Evolutionary conservation across 805 yeast genomes (phyloP), one percentile per base, ranked within the genome.

Genomic region (Candida caryicola): DNA sequence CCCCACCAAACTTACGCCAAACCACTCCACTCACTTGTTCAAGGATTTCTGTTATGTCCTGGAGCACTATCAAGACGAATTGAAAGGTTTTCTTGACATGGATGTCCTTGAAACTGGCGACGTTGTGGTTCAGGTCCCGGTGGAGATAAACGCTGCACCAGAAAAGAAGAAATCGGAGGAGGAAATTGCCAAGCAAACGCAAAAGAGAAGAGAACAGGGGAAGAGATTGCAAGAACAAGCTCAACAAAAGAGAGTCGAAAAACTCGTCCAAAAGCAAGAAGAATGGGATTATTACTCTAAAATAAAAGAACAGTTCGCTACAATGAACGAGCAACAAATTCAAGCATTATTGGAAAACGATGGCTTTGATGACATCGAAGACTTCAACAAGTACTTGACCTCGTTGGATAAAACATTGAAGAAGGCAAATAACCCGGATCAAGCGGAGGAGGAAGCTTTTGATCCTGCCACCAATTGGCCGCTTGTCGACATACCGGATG

Each of bases 171-270:
- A 90, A 55, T 66, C 88, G 0, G 93, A 83, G 43, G 96, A 87
- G 59, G 97, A 91, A 56, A 60, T 90, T 17, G 79, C 77, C 15
- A 59, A 74, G 17, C 89, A 85, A 46, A 82, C 90, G 1, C 91
- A 84, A 47, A 81, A 83, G 55, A 74, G 95, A 43, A 75, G 77
- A 50, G 96, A 89, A 55, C 85, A 84, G 45, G 97, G 97, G 6
- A 77, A 82, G 46, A 73, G 95, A 47, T 70, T 95, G 44, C 98
- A 93, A 62, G 95, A 87, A 52, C 96, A 89, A 60, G 97, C 97
- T 0, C 89, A 83, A 50, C 83, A 81, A 52, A 82, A 81, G 47
- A 69, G 99, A 39, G 59, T 80, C 7, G 96, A 91, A 55, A 89
- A 86, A 52, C 62, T 87, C 32, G 69, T 78, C 12, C 88, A 88